Percentiles rank a stretch among this genome's conserved stretches.
Evolutionary conservation across 176 grass and related monocot species (phyloP).

Genomic region (Avena insularis): DNA sequence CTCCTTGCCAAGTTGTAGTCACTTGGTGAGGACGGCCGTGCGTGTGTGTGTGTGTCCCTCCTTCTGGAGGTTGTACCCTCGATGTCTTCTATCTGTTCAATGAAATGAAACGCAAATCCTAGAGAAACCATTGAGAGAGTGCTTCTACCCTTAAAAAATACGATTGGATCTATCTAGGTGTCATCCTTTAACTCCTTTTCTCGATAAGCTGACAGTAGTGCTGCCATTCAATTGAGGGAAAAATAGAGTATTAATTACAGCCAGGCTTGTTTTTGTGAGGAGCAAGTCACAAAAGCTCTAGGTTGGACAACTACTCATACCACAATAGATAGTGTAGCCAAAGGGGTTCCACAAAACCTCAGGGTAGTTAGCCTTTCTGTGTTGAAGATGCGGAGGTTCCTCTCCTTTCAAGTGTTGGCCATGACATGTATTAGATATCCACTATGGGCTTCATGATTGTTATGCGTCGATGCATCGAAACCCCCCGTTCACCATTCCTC

Average conservation of each 20-base stretch:
- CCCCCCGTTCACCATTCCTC: no score
- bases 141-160: background rate
- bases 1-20: no score
- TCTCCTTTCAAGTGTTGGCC: background rate
- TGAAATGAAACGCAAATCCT: background rate
- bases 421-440: background rate
- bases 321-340: background rate
- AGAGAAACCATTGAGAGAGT: background rate
- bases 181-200: constrained; percentile 13
- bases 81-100: no score
- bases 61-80: no score
- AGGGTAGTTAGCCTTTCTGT: background rate
- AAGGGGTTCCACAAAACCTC: background rate
- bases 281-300: background rate
- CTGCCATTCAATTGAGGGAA: background rate
- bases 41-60: no score
- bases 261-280: background rate
- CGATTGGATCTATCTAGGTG: background rate
- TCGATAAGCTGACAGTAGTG: background rate
- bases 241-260: background rate
- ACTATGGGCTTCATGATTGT: background rate
- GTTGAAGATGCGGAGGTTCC: background rate
- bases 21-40: no score
- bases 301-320: background rate
- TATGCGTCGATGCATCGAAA: no score